Base-by-base conservation (phyloP, 163 green algal species). In the Prototheca wickerhamii region DNA sequence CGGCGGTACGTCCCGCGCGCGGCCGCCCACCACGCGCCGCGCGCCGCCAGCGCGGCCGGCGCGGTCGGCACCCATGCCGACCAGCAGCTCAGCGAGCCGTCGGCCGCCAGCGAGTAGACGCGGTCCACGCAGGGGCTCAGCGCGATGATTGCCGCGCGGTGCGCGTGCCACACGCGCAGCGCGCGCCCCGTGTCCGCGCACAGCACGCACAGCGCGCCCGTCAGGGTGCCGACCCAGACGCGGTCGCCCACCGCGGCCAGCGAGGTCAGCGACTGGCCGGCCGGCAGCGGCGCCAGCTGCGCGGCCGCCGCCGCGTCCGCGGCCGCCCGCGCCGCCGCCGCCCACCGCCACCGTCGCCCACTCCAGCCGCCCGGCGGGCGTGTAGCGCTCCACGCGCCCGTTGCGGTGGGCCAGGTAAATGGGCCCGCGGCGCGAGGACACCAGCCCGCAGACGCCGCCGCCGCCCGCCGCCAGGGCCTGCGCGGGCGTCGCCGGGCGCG, bases 171-270 rank as follows among this genome's bases (percentile, higher is more conserved):
- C 37, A 61, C 31, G 23, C 23, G 56, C 7, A 30, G 20, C 33
- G 33, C 5, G 6, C 20, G 8, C 30, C 56, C 34, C 10, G 30
- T 8, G 23, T 51, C 32, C 6, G 21, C 32, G 2, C 23, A 30
- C 21, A 62, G 21, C 44, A 76, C 8, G 29, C 26, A 42, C 2
- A 17, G 18, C 58, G 3, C 34, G 26, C 5, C 51, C 49, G 6
- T 34, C 52, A 25, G 73, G 67, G 86, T 86, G 4, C 42, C 76
- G 4, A 84, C 73, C 76, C 77, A 89, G n/a, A 92, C 72, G 31
- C 54, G 54, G 60, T 65, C 60, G 50, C 71, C 72, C 6, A 60
- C 28, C 2, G 50, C 50, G 10, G 72, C 50, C 8, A 72, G 64
- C n/a, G n/a, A n/a, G n/a, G n/a, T n/a, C n/a, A n/a, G n/a, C n/a